Conservation (phyloP, 1,139 yeast genomes). For the Sugiyamaella pinicola region DNA sequence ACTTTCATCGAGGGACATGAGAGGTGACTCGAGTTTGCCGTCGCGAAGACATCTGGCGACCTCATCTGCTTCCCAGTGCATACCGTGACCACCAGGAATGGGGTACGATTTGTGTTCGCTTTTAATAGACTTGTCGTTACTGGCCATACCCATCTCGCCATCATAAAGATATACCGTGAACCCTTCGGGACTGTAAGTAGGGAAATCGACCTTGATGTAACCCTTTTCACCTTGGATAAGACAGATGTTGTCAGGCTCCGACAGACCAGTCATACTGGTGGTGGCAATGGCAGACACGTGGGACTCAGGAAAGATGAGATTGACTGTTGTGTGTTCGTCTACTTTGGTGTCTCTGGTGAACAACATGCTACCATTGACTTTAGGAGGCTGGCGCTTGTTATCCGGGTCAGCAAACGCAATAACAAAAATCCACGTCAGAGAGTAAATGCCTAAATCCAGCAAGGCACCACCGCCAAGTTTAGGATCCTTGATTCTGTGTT, state of each 20-base stretch:
- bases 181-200: slow-evolving; percentile 38
- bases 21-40: slow-evolving; percentile 44
- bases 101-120: slow-evolving; percentile 27
- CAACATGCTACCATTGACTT: slow-evolving; percentile 28
- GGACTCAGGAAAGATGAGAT: slow-evolving; percentile 37
- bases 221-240: slow-evolving; percentile 43
- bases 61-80: slow-evolving; percentile 57
- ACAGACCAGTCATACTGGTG: slow-evolving; percentile 34
- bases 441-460: slow-evolving; percentile 62
- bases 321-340: slow-evolving; percentile 38
- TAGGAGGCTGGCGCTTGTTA: slow-evolving; percentile 33
- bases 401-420: slow-evolving; percentile 39
- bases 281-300: slow-evolving; percentile 39
- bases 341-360: slow-evolving; percentile 37
- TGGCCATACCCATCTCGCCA: slow-evolving; percentile 22
- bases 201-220: slow-evolving; percentile 36
- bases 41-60: slow-evolving; percentile 48
- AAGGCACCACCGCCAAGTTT: slow-evolving; percentile 64
- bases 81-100: slow-evolving; percentile 45
- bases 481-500: slow-evolving; percentile 37
- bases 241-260: slow-evolving; percentile 32
- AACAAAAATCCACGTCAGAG: slow-evolving; percentile 50
- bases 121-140: slow-evolving; percentile 16
- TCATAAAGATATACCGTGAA: slow-evolving; percentile 30
- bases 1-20: slow-evolving; percentile 51